phyloP scores from a whole-genome alignment of 192 early-diverging fungal genomes.

The Gonapodya sp. region DNA sequence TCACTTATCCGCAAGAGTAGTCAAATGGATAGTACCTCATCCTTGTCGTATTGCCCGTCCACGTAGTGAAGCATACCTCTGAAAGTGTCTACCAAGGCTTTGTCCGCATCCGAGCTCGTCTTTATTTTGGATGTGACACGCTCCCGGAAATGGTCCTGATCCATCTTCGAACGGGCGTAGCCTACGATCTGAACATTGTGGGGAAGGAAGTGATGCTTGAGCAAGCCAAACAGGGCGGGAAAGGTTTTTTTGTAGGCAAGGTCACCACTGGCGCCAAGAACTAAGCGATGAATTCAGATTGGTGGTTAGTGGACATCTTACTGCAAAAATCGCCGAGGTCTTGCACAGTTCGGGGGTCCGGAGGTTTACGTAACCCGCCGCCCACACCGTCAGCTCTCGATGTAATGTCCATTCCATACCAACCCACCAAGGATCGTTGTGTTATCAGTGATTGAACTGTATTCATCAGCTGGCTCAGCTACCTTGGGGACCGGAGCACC shows the following conservation, averaged over 20 bases:
- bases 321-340: too few relatives aligned
- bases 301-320: too few relatives aligned
- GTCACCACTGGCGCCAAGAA: constrained; percentile 48
- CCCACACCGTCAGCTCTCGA: not conserved
- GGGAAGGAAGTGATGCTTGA: constrained; percentile 72
- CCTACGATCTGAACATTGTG: constrained; percentile 69
- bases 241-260: constrained; percentile 98
- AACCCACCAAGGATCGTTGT: not conserved
- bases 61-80: constrained; percentile 64
- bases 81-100: constrained; percentile 47
- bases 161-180: constrained; percentile 82
- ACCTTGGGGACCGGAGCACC: not conserved
- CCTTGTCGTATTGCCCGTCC: constrained; percentile 74
- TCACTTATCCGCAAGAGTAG: too few relatives aligned
- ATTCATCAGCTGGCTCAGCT: not conserved
- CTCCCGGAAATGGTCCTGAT: constrained; percentile 59
- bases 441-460: not conserved
- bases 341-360: too few relatives aligned
- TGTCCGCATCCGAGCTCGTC: constrained; percentile 44
- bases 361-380: not conserved
- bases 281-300: not conserved
- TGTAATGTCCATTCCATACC: not conserved
- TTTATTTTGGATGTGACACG: constrained; percentile 66
- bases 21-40: constrained; percentile 20
- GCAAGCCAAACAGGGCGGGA: constrained; percentile 91